Conservation (phyloP, 768 basidiomycete species). For the Podaxis pistillaris region DNA sequence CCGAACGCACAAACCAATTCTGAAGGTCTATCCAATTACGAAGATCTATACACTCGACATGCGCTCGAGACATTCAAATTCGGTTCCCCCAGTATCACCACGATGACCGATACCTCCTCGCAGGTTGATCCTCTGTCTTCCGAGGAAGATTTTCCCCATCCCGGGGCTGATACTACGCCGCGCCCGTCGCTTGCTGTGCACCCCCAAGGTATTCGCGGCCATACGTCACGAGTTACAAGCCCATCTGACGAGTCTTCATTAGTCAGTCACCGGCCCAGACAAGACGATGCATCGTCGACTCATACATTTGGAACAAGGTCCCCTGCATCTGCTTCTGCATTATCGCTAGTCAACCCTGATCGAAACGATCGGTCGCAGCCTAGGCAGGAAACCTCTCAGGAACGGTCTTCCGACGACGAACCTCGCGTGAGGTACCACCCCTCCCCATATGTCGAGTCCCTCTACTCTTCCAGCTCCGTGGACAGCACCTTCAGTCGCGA, state of each 20-base stretch:
- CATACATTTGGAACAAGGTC: conserved; percentile 47
- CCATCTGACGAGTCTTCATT: background rate
- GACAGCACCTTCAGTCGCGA: conserved; percentile 22
- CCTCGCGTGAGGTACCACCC: conserved; percentile 29
- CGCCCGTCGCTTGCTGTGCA: conserved; percentile 44
- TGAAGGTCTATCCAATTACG: background rate
- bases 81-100: conserved; percentile 35
- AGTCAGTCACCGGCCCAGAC: conserved; percentile 12
- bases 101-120: conserved; percentile 34
- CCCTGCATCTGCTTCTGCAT: conserved; percentile 43
- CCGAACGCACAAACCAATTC: background rate
- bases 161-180: conserved; percentile 44
- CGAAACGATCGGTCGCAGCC: conserved; percentile 16
- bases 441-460: conserved; percentile 20
- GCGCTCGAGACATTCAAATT: conserved; percentile 48
- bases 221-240: conserved; percentile 27
- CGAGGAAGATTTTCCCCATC: conserved; percentile 30
- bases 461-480: conserved; percentile 25
- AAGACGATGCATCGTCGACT: conserved; percentile 43
- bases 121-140: conserved; percentile 22
- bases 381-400: background rate
- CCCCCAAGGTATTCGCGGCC: conserved; percentile 24
- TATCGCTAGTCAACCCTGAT: conserved; percentile 37
- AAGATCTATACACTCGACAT: conserved; percentile 40
- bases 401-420: conserved; percentile 14